phyloP scores from a whole-genome alignment of 1,284 basidiomycete species.

The Coriolopsis trogii region DNA sequence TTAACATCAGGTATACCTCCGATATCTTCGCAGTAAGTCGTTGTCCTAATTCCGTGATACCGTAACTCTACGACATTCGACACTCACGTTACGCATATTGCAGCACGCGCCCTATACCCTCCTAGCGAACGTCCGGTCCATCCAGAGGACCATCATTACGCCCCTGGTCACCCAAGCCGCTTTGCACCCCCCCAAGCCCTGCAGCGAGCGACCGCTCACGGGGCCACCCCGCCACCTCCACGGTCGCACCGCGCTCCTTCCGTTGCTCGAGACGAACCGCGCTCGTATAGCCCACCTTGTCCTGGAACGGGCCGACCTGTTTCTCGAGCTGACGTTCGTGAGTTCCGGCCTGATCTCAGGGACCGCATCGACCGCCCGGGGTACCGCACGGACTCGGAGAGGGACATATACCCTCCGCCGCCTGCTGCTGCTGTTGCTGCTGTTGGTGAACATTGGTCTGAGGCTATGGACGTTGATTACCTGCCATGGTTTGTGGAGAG shows the following conservation, averaged over 20 bases:
- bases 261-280: constrained; percentile 17
- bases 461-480: constrained; percentile 31
- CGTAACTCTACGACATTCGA: too few relatives aligned
- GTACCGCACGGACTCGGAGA: constrained; percentile 24
- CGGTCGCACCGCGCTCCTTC: constrained; percentile 28
- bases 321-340: constrained; percentile 25
- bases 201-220: constrained; percentile 20
- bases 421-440: too few relatives aligned
- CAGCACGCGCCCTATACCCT: constrained; percentile 19
- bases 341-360: constrained; percentile 24
- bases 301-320: constrained; percentile 27
- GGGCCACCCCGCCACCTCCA: constrained; percentile 18
- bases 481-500: constrained; percentile 23
- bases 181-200: constrained; percentile 21
- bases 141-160: constrained; percentile 28
- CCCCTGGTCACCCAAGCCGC: constrained; percentile 19
- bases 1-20: too few relatives aligned
- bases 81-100: too few relatives aligned
- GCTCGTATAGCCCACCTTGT: constrained; percentile 29
- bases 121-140: constrained; percentile 13
- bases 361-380: constrained; percentile 22
- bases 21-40: too few relatives aligned
- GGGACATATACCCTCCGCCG: constrained; percentile 29
- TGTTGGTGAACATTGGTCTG: constrained; percentile 28
- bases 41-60: too few relatives aligned